A percentile compares a stretch with the other conserved stretches of the same genome.
phyloP scores from a whole-genome alignment of 345 rosid species.

The Citrus australasica region DNA sequence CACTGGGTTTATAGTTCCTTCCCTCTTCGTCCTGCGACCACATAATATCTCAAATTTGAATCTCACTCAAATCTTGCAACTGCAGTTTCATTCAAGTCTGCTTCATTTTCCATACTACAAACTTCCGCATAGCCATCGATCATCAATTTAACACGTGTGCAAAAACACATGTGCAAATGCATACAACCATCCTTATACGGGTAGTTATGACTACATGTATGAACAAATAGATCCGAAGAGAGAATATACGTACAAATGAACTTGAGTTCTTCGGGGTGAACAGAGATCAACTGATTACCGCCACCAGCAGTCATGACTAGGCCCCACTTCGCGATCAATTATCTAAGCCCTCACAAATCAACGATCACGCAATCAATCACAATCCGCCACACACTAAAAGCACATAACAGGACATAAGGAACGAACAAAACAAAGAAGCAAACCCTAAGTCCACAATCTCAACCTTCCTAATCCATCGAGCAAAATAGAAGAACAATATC shows the following conservation, averaged over 20 bases:
- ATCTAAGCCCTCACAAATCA: constrained; percentile 6
- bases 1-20: neutral
- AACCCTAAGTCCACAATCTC: constrained; percentile 7
- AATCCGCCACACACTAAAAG: neutral
- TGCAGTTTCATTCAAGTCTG: neutral
- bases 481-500: neutral
- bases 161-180: neutral
- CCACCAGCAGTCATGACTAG: constrained; percentile 54
- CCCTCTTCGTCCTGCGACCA: neutral
- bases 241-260: constrained; percentile 53
- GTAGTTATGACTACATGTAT: neutral
- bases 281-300: constrained; percentile 69
- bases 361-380: constrained; percentile 6
- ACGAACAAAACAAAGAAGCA: neutral
- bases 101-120: neutral
- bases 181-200: neutral
- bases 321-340: constrained; percentile 19
- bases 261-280: constrained; percentile 94
- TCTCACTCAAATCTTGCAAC: neutral
- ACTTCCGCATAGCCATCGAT: neutral
- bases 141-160: too few relatives aligned
- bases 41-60: neutral
- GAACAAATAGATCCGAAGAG: neutral
- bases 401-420: neutral
- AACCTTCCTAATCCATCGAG: neutral